Evolutionary conservation across 2,329 filamentous ascomycete genomes (phyloP).

Genomic region (Aspergillus fumigatus): DNA sequence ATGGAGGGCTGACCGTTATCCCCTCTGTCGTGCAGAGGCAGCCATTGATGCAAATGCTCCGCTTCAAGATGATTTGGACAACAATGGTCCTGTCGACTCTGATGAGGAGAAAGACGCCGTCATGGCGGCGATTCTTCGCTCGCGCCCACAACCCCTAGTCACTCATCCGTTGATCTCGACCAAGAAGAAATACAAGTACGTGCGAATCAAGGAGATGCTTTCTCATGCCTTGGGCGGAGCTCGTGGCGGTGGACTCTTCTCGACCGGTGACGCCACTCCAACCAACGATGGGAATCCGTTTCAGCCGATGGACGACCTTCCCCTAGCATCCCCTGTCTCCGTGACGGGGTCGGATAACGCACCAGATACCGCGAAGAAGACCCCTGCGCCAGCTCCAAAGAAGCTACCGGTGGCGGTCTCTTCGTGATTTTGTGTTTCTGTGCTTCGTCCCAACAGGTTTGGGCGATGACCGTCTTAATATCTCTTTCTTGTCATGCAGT

Average conservation of each 20-base stretch:
- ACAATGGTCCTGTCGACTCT: conserved; percentile 78
- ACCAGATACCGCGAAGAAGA: conserved; percentile 20
- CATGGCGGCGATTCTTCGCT: conserved; percentile 72
- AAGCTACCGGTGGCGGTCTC: conserved; percentile 18
- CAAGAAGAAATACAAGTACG: conserved; percentile 54
- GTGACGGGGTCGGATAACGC: conserved; percentile 19
- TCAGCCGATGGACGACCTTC: conserved; percentile 24
- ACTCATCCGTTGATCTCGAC: conserved; percentile 54
- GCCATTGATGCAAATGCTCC: conserved; percentile 92
- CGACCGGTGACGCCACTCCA: conserved; percentile 29
- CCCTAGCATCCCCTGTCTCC: conserved; percentile 21
- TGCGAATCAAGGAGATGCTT: conserved; percentile 61
- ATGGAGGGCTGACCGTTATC: conserved; percentile 1
- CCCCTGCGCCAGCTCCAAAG: conserved; percentile 17
- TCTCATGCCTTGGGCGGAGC: conserved; percentile 53
- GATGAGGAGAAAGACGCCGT: conserved; percentile 91
- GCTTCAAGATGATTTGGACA: conserved; percentile 78
- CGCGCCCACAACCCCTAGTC: conserved; percentile 73
- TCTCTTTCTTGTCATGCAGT: conserved; percentile 5
- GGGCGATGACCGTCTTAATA: conserved; percentile 3
- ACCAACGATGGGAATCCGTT: conserved; percentile 32
- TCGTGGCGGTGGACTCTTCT: conserved; percentile 44
- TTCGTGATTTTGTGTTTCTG: conserved; percentile 6
- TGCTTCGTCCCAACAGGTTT: background rate
- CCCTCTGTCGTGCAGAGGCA: conserved; percentile 58